Base-by-base conservation (phyloP, 805 yeast species). In the Vanderwaltozyma tropicalis region DNA sequence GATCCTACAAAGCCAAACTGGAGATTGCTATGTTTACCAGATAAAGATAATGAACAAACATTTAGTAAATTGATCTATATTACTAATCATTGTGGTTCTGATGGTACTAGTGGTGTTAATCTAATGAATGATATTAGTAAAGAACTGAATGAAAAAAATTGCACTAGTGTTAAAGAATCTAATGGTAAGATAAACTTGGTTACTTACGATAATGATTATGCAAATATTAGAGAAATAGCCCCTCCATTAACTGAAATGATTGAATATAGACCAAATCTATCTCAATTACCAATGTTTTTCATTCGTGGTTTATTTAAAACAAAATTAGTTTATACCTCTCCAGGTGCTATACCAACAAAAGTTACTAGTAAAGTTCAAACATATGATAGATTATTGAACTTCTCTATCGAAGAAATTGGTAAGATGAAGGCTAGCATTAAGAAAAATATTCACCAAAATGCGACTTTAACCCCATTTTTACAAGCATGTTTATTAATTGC, bases 381-480 rank as follows among this genome's bases (percentile, higher is more conserved):
- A 20, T 42, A 27, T 37, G 44, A 50, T 27, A 22, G 39, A 13
- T 18, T 41, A 19, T 17, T 53, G 8, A 43, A 45, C 7, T 40
- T 49, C 19, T 32, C 41, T 8, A 17, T 39, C 12, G 35, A 28
- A 1, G 41, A 48, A 29, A 29, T 49, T 4, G n/a, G 9, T 5
- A 20, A 29, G 4, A 44, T 53, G n/a, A 46, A 41, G 28, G 11
- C 12, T 2, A 24, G 18, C 14, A 34, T 50, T 7, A 44, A 45
- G 20, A 29, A 26, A 18, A 38, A 45, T 20, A 29, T 37, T 16
- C 37, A 40, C 28, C 39, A 21, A 9, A 32, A 37, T 9, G 43
- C 47, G 34, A 52, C 57, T 3, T 31, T 54, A 27, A 54, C 59
- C 3, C 54, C 56, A 5, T 48, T 52, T 28, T 32, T 54, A 14